phyloP scores from a whole-genome alignment of 306 rosid species.

The Ochetophila trinervis region DNA sequence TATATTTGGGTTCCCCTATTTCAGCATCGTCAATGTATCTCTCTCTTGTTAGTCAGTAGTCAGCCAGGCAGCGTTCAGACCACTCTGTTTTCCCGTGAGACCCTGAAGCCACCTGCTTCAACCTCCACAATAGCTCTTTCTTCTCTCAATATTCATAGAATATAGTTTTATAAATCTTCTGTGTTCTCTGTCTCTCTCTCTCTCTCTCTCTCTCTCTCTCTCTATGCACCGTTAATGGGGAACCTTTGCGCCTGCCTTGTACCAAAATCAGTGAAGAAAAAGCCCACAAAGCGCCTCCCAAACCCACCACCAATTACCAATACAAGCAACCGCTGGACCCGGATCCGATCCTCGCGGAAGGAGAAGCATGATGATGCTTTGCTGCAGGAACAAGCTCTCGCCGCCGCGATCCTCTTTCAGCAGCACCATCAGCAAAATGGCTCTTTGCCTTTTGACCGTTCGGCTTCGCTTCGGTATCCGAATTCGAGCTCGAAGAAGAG shows the following conservation, averaged over 20 bases:
- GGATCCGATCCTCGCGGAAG: constrained; percentile 49
- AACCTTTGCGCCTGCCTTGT: constrained; percentile 67
- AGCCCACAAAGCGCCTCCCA: constrained; percentile 49
- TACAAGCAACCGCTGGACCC: constrained; percentile 51
- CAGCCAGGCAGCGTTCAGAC: too few relatives aligned
- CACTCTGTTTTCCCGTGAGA: too few relatives aligned
- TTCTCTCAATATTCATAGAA: not conserved
- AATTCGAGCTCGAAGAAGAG: constrained; percentile 58
- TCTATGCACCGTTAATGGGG: constrained; percentile 71
- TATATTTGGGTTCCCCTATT: too few relatives aligned
- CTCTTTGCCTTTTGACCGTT: constrained; percentile 67
- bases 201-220: not conserved
- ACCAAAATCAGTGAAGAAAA: constrained; percentile 35
- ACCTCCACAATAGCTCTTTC: not conserved
- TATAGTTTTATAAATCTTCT: not conserved
- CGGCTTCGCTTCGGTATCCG: constrained; percentile 66
- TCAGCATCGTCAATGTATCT: too few relatives aligned
- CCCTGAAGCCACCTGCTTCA: not conserved
- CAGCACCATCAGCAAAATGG: constrained; percentile 51
- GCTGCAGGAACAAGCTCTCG: constrained; percentile 74
- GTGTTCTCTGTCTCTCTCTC: not conserved
- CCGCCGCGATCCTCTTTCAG: constrained; percentile 77
- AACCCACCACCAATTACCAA: constrained; percentile 38
- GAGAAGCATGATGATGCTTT: constrained; percentile 54
- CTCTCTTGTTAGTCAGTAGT: too few relatives aligned